These are phyloP conservation scores for Carpinus viminea DNA, from an alignment of 306 rosid species.

Conservation along the genomic window DNA sequence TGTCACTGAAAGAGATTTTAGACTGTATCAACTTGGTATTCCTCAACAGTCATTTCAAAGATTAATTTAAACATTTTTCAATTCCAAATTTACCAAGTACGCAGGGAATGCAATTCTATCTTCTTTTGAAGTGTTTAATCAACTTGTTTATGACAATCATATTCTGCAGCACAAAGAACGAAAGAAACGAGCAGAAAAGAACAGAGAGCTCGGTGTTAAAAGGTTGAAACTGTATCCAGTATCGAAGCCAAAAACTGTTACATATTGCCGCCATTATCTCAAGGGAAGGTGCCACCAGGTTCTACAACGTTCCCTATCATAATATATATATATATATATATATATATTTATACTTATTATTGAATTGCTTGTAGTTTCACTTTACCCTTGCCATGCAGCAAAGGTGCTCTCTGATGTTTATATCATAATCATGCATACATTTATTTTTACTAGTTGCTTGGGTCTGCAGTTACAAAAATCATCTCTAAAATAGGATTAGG, in stretches of 20 bases:
- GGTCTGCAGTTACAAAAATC: background rate
- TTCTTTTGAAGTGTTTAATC: conserved; percentile 15
- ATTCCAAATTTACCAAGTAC: background rate
- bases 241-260: conserved; percentile 48
- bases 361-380: background rate
- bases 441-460: background rate
- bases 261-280: conserved; percentile 70
- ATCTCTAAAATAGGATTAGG: background rate
- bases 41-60: background rate
- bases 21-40: background rate
- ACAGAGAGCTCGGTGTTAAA: conserved; percentile 73
- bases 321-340: no score
- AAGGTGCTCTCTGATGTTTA: conserved; percentile 7
- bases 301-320: conserved; percentile 27
- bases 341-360: background rate
- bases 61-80: background rate
- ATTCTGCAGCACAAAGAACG: conserved; percentile 48
- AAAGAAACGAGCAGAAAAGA: conserved; percentile 61
- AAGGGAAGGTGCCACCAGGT: conserved; percentile 81
- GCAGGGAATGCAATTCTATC: background rate
- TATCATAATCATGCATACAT: background rate
- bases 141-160: conserved; percentile 18
- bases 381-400: background rate
- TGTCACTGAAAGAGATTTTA: background rate
- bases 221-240: conserved; percentile 58